Evolutionary conservation across 805 yeast species (phyloP), one percentile per base, ranked within the genome.

Genomic region (Ogataea ganodermae): DNA sequence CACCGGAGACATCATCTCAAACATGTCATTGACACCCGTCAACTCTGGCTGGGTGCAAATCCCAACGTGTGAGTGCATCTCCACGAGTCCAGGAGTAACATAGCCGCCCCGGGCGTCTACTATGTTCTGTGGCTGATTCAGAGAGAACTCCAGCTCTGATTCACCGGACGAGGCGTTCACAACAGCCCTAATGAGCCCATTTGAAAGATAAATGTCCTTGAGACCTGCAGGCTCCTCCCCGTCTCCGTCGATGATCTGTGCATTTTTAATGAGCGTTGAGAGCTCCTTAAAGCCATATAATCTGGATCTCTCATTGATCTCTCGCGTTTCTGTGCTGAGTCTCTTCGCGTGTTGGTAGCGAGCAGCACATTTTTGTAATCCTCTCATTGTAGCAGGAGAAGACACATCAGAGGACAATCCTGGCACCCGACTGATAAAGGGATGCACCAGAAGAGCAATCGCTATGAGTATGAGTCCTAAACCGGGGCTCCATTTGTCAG

Each of bases 1-100:
- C 33, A 30, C 33, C 8, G 33, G 33, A n/a, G 33, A 30, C 33
- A 30, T 30, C 33, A 30, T 30, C 18, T 30, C 33, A 30, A 30
- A 30, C 33, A 30, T 30, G 33, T 30, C 33, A 8, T 30, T 30
- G 33, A 30, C 33, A 6, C 33, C 33, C 6, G 18, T 30, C 18
- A 30, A 18, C 16, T 30, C 33, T 18, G 33, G 33, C 17, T 30
- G 33, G 16, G 33, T 30, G 17, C 33, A 30, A n/a, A 30, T 30
- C 4, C 33, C 33, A 30, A 30, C 33, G 33, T 30, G 33, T 4
- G 33, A 30, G 18, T 30, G 33, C 33, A 30, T 30, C 33, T 30
- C 33, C n/a, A 30, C 33, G 5, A 30, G 33, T 30, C 33, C 33
- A 13, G 33, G 33, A 3, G 33, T 30, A 16, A 30, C 33, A 30